Evolutionary conservation across 2,329 filamentous ascomycete species (phyloP).

Genomic region (Macrophomina tecta): DNA sequence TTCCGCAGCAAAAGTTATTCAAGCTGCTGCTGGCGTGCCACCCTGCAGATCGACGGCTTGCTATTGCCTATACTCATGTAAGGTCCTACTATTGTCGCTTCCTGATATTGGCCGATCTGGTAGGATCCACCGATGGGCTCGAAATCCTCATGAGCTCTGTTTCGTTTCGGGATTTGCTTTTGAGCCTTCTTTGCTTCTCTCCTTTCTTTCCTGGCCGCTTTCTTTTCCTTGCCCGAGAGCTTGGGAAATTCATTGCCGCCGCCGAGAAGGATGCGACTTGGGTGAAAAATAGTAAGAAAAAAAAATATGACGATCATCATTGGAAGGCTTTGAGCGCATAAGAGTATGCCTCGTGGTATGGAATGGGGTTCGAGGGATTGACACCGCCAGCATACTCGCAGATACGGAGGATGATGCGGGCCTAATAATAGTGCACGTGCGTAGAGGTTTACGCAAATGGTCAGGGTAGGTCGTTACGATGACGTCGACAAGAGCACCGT

Average conservation of each 20-base stretch:
- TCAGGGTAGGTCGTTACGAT: slow-evolving; percentile 36
- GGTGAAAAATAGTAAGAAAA: slow-evolving; percentile 35
- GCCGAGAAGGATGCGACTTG: slow-evolving; percentile 35
- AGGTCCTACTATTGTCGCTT: neutral
- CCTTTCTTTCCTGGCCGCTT: slow-evolving; percentile 28
- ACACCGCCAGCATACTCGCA: slow-evolving; percentile 60
- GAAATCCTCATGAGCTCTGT: neutral
- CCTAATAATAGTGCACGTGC: neutral
- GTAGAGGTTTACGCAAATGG: too few species aligned
- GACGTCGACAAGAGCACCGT: slow-evolving; percentile 50
- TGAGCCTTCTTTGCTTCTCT: slow-evolving; percentile 29
- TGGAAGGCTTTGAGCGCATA: slow-evolving; percentile 60
- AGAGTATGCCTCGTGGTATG: slow-evolving; percentile 59
- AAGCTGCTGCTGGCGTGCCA: too few species aligned
- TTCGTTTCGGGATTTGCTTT: neutral
- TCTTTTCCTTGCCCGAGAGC: slow-evolving; percentile 35
- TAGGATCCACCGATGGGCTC: neutral
- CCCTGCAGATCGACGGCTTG: neutral
- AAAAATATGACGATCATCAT: slow-evolving; percentile 54
- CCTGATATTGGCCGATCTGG: neutral
- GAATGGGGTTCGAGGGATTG: slow-evolving; percentile 50
- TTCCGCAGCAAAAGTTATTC: too few species aligned
- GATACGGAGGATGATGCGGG: slow-evolving; percentile 66
- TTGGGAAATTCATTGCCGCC: slow-evolving; percentile 36
- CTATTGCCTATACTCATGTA: neutral